A percentile compares a stretch with the other conserved stretches of the same genome.
phyloP scores from a whole-genome alignment of 2,329 filamentous ascomycete genomes.

The Colletotrichum sp. region DNA sequence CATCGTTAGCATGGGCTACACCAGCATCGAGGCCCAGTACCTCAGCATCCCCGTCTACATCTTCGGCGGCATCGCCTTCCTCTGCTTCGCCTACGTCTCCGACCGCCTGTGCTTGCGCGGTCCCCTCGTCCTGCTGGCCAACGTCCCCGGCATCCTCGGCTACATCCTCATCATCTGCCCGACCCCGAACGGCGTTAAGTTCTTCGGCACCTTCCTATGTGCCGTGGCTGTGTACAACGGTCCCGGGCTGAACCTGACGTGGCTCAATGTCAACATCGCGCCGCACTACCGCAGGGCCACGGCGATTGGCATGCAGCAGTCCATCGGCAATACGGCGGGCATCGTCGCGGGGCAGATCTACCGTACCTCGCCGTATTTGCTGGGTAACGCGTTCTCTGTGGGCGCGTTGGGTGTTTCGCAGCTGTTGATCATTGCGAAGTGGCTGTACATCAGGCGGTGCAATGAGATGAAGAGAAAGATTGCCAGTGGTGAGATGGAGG shows the following conservation, averaged over 20 bases:
- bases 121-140: constrained; percentile 61
- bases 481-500: constrained; percentile 45
- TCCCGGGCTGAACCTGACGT: constrained; percentile 51
- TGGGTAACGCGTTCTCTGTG: constrained; percentile 31
- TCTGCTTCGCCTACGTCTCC: constrained; percentile 49
- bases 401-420: constrained; percentile 33
- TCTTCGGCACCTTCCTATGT: constrained; percentile 54
- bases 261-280: constrained; percentile 50
- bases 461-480: constrained; percentile 43
- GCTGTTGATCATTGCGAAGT: constrained; percentile 41
- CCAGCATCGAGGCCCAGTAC: constrained; percentile 54
- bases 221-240: constrained; percentile 52
- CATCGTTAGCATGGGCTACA: constrained; percentile 55
- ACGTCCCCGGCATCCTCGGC: constrained; percentile 52
- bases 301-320: constrained; percentile 42
- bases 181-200: constrained; percentile 52
- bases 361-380: constrained; percentile 33
- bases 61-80: constrained; percentile 50
- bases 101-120: constrained; percentile 43
- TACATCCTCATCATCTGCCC: constrained; percentile 54
- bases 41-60: constrained; percentile 64
- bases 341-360: constrained; percentile 46
- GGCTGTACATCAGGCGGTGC: constrained; percentile 45
- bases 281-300: constrained; percentile 51
- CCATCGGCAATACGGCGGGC: constrained; percentile 47